Base-by-base conservation (phyloP, 2,329 filamentous ascomycete genomes). In the Calonectria henricotiae region DNA sequence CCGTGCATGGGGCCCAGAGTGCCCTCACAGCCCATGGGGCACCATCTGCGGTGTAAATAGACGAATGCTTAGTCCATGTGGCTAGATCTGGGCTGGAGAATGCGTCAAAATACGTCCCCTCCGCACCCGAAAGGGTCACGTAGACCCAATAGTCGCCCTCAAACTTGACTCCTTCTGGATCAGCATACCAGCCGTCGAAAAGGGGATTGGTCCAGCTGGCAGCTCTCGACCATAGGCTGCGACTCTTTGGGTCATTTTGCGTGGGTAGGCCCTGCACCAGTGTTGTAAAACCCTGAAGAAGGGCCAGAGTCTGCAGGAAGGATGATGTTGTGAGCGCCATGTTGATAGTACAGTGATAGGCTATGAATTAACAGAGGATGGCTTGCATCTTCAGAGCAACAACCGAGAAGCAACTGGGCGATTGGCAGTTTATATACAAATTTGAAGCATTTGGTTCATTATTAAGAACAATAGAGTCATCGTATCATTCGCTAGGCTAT, bases 161-260 rank as follows among this genome's bases (percentile, higher is more conserved):
- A 15, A 61, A 61, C 17, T 61, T 61, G 55, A 20, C 55, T 2
- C 15, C 55, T 25, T 61, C 55, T 32, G 55, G 55, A 15, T 61
- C 55, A 8, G 55, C 55, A 61, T 61, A 61, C 55, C 55, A 61
- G 13, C 55, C 55, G 5, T 44, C 25, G 23, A 61, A 61, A 9
- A 61, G 55, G 8, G 55, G 55, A 61, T 61, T 61, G n/a, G 55
- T 61, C 55, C 55, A 61, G 11, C 55, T 61, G 15, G 55, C 20
- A 44, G 27, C 27, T 5, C 55, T 41, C 1, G 55, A 41, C 37
- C 37, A 44, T 7, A 61, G 23, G 23, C 55, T 44, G 39, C 39
- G 39, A 5, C n/a, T 12, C 27, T 5, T 41, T 12, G 6, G 17
- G 17, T 61, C 17, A 15, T 61, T 43, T 9, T 61, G 39, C 32